phyloP scores from a whole-genome alignment of 129 eudicot genomes.

The Flaveria sonorensis region DNA sequence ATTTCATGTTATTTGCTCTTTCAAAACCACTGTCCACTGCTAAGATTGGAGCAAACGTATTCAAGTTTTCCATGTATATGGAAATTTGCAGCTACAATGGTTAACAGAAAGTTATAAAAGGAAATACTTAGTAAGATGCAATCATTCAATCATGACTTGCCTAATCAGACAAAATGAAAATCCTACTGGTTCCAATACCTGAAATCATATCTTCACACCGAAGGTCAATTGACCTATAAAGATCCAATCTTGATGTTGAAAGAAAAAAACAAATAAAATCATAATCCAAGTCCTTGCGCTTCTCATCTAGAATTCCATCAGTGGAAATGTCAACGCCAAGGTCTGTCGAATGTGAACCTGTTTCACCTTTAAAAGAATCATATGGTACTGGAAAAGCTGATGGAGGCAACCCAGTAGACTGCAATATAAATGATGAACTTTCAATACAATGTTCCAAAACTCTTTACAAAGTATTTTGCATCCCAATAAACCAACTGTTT shows the following conservation, averaged over 20 bases:
- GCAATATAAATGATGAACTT: constrained; percentile 32
- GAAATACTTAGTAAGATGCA: constrained; percentile 6
- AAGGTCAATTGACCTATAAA: constrained; percentile 82
- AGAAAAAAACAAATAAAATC: constrained; percentile 87
- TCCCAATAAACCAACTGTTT: not conserved
- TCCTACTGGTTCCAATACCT: constrained; percentile 43
- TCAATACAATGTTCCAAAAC: constrained; percentile 17
- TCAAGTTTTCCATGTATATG: not conserved
- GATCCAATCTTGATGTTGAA: constrained; percentile 77
- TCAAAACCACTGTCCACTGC: not conserved
- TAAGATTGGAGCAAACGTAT: not conserved
- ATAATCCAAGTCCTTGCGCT: constrained; percentile 69
- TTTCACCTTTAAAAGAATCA: constrained; percentile 60
- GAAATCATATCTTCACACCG: constrained; percentile 98
- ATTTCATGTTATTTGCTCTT: not conserved
- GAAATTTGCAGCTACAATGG: constrained; percentile 5
- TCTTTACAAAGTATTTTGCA: constrained; percentile 1
- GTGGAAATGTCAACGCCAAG: constrained; percentile 29
- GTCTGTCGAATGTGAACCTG: constrained; percentile 36
- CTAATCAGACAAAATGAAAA: not conserved
- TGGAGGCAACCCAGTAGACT: constrained; percentile 87
- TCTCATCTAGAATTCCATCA: constrained; percentile 43
- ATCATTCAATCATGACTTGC: constrained; percentile 2
- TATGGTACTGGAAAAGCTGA: constrained; percentile 85
- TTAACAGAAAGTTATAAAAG: not conserved